Evolutionary conservation across 768 basidiomycete species (phyloP), one percentile per base, ranked within the genome.

Genomic region (Termitomyces sp.): DNA sequence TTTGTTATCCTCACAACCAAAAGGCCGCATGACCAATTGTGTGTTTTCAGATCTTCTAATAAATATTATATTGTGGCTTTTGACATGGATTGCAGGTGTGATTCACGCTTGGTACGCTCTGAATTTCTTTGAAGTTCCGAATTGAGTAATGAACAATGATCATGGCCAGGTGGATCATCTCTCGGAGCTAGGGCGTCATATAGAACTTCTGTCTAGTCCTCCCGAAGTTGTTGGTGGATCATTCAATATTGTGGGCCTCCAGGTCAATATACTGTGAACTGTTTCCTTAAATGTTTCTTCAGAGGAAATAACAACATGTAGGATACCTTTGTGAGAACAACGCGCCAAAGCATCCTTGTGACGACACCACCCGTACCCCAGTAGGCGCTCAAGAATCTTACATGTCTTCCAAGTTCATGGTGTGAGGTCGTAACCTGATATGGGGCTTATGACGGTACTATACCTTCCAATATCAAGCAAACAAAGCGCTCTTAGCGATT

Each of bases 61-160:
- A 52, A 76, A 78, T 55, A 66, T 75, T 42, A 58, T 70, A 6
- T 61, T 78, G 12, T 71, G 67, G 60, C 64, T 80, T 28, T 66
- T 81, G 11, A 79, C 76, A 43, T 83, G 80, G 79, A 75, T 81
- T 53, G 80, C 80, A 15, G 81, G 80, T 31, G 71, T 81, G 6
- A 64, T 82, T 47, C 80, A 83, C 61, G 78, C 79, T 26, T 50
- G 50, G 50, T 50, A 40, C 38, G 50, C 26, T 50, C 10, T 38
- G 3, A 26, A 50, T 12, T 5, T 28, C 21, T n/a, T 50, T 5
- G 12, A 26, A 17, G 4, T 14, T 28, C 11, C 28, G 17, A 28
- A 50, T 0, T 3, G 3, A 3, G 37, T 50, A 40, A 28, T 26
- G 15, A 50, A 15, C 4, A 4, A 28, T 28, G 14, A 4, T 4